Evolutionary conservation across 2,329 filamentous ascomycete genomes (phyloP), one percentile per base, ranked within the genome.

Genomic region (Fusarium foetens): DNA sequence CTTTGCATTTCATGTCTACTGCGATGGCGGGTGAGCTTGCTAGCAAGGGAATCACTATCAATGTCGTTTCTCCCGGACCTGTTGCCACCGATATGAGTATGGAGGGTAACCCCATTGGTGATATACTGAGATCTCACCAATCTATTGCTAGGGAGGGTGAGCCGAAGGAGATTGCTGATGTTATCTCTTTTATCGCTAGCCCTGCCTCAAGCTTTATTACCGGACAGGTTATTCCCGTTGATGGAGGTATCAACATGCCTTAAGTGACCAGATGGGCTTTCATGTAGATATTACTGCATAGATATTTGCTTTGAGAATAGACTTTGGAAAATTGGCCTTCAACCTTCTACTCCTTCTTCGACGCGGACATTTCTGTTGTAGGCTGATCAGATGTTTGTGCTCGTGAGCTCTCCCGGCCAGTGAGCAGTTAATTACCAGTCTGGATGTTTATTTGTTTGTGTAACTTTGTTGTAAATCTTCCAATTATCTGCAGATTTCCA

Each of bases 131-230:
- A 19, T 66, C 51, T 11, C 62, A 41, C 6, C 63, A 66, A 9
- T 55, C 63, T 43, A 55, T 66, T 21, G 29, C 45, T 13, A 42
- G 63, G 21, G 63, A 66, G 33, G 63, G 43, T 4, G 53, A 66
- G 14, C 43, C 63, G 0, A 36, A 31, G 6, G 63, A 66, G 19
- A 59, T 66, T 8, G 63, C 63, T 1, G 49, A 58, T 31, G 53
- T 58, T 3, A 25, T 66, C 25, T 29, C 46, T n/a, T 66, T 66
- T 23, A 43, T 66, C 10, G 62, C 61, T 3, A 45, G 63, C 3
- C 63, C 63, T 5, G 63, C 51, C 1, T 66, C 52, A 8, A 66
- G 63, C 11, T 66, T 66, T 17, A 66, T 66, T 6, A 66, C 63
- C 9, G 63, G 63, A 2, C 63, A 66, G 12, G 61, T 66, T 16